phyloP scores from a whole-genome alignment of 1,284 basidiomycete genomes.

The Vanrija sp. region DNA sequence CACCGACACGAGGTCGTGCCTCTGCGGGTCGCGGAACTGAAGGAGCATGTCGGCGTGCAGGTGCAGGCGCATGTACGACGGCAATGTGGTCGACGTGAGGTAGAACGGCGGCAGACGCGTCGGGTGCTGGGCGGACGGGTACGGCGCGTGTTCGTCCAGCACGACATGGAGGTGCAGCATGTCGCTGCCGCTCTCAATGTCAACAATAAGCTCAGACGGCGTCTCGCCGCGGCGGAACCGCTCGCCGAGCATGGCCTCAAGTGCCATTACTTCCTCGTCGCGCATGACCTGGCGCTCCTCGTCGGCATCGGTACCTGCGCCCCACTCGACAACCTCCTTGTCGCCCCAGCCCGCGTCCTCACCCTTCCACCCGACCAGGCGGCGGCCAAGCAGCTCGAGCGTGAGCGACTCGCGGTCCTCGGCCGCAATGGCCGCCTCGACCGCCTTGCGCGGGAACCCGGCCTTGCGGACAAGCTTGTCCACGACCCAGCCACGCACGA shows the following conservation, averaged over 20 bases:
- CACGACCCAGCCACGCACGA: conserved; percentile 75
- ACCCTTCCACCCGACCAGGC: conserved; percentile 49
- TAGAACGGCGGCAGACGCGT: conserved; percentile 67
- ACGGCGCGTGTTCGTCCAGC: conserved; percentile 56
- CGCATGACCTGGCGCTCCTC: conserved; percentile 58
- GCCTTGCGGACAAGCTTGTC: conserved; percentile 78
- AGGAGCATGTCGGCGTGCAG: conserved; percentile 64
- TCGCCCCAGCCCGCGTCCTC: conserved; percentile 47
- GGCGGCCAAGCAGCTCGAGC: conserved; percentile 46
- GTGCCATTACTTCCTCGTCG: conserved; percentile 65
- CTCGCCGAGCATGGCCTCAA: conserved; percentile 55
- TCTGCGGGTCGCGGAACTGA: conserved; percentile 53
- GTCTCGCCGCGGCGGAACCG: conserved; percentile 37
- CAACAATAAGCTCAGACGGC: conserved; percentile 54
- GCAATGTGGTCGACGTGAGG: conserved; percentile 64
- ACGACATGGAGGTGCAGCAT: conserved; percentile 64
- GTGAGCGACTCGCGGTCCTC: conserved; percentile 41
- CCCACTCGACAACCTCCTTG: conserved; percentile 51
- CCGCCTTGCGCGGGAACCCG: conserved; percentile 72
- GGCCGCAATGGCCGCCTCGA: conserved; percentile 56
- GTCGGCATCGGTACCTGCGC: conserved; percentile 53
- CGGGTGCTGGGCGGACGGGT: conserved; percentile 54
- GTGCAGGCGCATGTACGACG: conserved; percentile 81
- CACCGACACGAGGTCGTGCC: conserved; percentile 55
- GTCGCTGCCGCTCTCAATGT: conserved; percentile 54